phyloP scores from a whole-genome alignment of 2,329 filamentous ascomycete genomes.

The Amylocarpus encephaloides region DNA sequence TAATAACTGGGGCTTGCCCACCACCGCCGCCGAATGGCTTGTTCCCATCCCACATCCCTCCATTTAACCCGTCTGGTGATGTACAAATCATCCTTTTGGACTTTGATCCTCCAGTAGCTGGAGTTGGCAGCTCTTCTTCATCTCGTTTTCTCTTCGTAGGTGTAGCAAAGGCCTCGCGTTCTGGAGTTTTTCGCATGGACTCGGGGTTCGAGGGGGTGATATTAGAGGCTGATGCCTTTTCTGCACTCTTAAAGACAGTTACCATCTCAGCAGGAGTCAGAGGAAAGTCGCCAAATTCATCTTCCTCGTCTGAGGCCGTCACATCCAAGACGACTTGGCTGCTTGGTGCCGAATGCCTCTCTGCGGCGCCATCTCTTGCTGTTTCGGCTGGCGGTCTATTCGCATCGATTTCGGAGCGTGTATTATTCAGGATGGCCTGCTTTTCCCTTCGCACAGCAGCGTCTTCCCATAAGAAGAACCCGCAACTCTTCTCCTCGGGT shows the following conservation, averaged over 20 bases:
- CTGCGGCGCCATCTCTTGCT: slow-evolving; percentile 14
- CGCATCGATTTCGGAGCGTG: slow-evolving; percentile 36
- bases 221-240: background rate
- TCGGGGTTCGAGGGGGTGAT: slow-evolving; percentile 11
- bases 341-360: slow-evolving; percentile 11
- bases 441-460: slow-evolving; percentile 43
- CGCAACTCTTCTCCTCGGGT: slow-evolving; percentile 39
- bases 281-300: slow-evolving; percentile 27
- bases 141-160: slow-evolving; percentile 27
- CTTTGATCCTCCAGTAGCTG: slow-evolving; percentile 13
- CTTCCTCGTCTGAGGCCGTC: slow-evolving; percentile 9
- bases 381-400: slow-evolving; percentile 9
- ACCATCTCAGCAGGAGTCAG: slow-evolving; percentile 21
- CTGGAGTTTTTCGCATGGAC: slow-evolving; percentile 24
- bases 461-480: slow-evolving; percentile 53
- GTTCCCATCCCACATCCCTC: slow-evolving; percentile 22
- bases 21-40: slow-evolving; percentile 12
- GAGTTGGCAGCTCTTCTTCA: slow-evolving; percentile 24
- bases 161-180: slow-evolving; percentile 17
- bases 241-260: slow-evolving; percentile 12
- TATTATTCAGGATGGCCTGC: slow-evolving; percentile 39
- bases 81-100: background rate
- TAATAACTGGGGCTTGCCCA: slow-evolving; percentile 18
- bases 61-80: slow-evolving; percentile 10
- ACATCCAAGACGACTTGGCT: slow-evolving; percentile 16